A percentile compares a stretch with the other conserved stretches of the same genome.
Evolutionary conservation across 768 basidiomycete species (phyloP).

Genomic region (Clathrus columnatus): DNA sequence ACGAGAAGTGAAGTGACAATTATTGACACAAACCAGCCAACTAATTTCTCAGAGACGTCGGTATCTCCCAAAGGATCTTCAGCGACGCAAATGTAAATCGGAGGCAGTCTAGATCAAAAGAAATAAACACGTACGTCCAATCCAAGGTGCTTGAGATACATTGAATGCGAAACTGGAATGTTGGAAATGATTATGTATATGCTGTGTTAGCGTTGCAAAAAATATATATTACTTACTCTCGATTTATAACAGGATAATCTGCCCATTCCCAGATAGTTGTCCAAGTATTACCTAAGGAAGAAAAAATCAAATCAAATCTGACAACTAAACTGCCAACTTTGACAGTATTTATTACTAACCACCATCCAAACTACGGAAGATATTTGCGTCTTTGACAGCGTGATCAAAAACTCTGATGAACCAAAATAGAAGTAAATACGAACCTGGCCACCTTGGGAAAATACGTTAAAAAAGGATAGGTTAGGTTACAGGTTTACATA

Average conservation of each 20-base stretch:
- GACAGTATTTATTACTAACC: conserved; percentile 26
- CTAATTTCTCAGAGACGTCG: conserved; percentile 19
- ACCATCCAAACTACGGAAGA: conserved; percentile 50
- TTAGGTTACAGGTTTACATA: neutral
- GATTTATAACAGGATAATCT: conserved; percentile 28
- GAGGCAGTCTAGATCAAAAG: neutral
- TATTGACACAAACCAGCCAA: conserved; percentile 41
- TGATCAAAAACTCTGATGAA: conserved; percentile 6
- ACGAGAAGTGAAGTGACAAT: neutral
- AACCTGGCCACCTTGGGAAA: neutral
- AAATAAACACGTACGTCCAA: conserved; percentile 42
- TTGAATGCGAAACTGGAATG: conserved; percentile 30
- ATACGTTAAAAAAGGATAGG: neutral
- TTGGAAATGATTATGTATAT: neutral
- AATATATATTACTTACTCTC: conserved; percentile 36
- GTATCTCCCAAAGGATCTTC: conserved; percentile 22
- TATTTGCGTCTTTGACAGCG: conserved; percentile 54
- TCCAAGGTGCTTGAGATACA: conserved; percentile 49
- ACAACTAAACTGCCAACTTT: too few relatives aligned
- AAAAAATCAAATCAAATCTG: neutral
- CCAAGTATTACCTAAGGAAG: conserved; percentile 32
- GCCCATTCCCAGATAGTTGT: conserved; percentile 48
- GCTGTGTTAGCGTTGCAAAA: neutral
- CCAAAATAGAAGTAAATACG: neutral
- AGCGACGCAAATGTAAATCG: conserved; percentile 26